Evolutionary conservation across 2,329 filamentous ascomycete species (phyloP), one percentile per base, ranked within the genome.

Genomic region (Zymoseptoria tritici): DNA sequence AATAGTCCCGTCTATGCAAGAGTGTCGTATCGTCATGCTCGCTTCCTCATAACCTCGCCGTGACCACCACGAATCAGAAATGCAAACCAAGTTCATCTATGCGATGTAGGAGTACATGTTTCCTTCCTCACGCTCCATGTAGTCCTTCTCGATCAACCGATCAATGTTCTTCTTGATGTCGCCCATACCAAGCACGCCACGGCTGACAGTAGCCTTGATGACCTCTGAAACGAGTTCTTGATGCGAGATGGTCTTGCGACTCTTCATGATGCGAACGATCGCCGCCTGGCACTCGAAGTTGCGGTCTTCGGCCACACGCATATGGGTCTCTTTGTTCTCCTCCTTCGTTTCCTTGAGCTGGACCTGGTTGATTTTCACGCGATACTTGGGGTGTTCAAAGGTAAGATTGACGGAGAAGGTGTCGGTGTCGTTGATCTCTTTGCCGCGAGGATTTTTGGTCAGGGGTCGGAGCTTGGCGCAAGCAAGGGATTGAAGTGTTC

Each of bases 111-210:
- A 71, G 68, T 79, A 80, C 65, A 70, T 72, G 20, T 85, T 85
- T n/a, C 77, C 81, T 21, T 86, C 89, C 63, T 88, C 86, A 54
- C 91, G 81, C 74, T 96, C 91, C 68, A 96, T 85, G 69, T 96
- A 96, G 66, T 96, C 91, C 77, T 95, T 96, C 72, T 96, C 91
- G 57, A 96, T 93, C 65, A 96, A 79, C 85, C 90, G 91, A 75
- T 97, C 94, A 75, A 99, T 97, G 74, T 97, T 95, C 78, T 88
- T 87, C 84, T 99, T 99, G 66, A 99, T 97, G 64, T 94, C 91
- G 1, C 81, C 80, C 49, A 91, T 83, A 71, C 96, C 92, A 60
- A 99, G 80, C 19, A 90, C 90, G 13, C 94, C 95, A 57, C 94
- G 82, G 66, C 84, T 90, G 79, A 87, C 90, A 1, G 93, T 99